Base-by-base conservation (phyloP, 1,284 basidiomycete species). In the Rhodotorula sp. region DNA sequence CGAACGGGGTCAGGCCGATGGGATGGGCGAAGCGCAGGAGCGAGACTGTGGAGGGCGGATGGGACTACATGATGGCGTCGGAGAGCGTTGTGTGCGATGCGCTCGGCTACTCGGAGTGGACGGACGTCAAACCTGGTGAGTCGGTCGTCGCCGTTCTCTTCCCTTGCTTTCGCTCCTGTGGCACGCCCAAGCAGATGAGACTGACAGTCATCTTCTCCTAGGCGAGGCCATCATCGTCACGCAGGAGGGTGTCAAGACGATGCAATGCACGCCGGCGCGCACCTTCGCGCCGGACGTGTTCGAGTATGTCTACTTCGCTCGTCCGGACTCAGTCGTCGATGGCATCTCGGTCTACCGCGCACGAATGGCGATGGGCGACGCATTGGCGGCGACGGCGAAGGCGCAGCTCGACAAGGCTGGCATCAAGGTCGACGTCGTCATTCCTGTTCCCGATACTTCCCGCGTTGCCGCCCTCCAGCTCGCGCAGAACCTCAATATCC, bases 321-420 rank as follows among this genome's bases (percentile, higher is more conserved):
- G 96, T 71, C 96, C 95, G 3, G 96, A 99, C 83, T 96, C 93
- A 27, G 96, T 97, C 67, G 85, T 99, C 70, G 95, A 99, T 79
- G 95, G 96, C 51, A 89, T 99, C 81, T 94, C 91, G 77, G 96
- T 99, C 60, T 99, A 99, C 82, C 87, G 95, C 64, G 90, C 91
- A 78, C 89, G 96, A 53, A 99, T 99, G 95, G 93, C 94, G 10
- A 99, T 99, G 96, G 96, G 96, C 68, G 95, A 99, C 80, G 87
- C 89, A 36, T 87, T 99, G 61, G 96, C 95, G 2, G 86, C 87
- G 59, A 79, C 75, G 55, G 68, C 72, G 15, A 52, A 58, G 24
- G 58, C 52, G 9, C 64, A 65, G 29, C 70, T 76, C 49, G 69
- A 66, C 30, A 58, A 62, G 30, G 68, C 63, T 47, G 85, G 88